These are phyloP conservation scores for Botrytis cinerea DNA, from an alignment of 2,329 filamentous ascomycete genomes.

Conservation along the genomic window DNA sequence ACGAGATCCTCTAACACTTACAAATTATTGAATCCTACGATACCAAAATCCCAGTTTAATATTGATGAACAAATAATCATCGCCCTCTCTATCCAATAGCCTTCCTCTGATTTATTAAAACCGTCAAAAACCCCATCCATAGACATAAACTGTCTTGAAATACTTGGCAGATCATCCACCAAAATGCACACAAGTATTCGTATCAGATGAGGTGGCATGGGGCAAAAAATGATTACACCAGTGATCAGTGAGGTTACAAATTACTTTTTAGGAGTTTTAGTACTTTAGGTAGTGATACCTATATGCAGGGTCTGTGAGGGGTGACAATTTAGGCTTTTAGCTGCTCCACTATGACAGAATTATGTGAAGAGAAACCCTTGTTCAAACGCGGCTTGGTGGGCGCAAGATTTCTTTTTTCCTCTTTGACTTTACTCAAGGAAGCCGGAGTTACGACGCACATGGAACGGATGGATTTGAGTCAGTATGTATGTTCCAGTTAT, in stretches of 20 bases:
- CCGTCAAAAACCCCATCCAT: neutral
- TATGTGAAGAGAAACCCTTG: neutral
- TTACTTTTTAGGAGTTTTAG: neutral
- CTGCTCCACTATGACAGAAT: slow-evolving; percentile 21
- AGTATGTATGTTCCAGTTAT: slow-evolving; percentile 7
- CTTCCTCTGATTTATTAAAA: neutral
- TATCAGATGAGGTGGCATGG: slow-evolving; percentile 27
- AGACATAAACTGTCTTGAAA: neutral
- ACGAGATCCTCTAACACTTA: neutral
- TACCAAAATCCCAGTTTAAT: neutral
- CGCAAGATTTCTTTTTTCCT: neutral
- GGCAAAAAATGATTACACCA: neutral
- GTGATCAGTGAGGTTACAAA: slow-evolving; percentile 9
- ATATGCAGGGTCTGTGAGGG: slow-evolving; percentile 23
- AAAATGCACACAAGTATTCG: slow-evolving; percentile 29
- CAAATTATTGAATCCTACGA: neutral
- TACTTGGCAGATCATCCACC: slow-evolving; percentile 31
- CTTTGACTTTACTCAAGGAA: slow-evolving; percentile 5
- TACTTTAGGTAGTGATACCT: slow-evolving; percentile 11
- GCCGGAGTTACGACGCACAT: slow-evolving; percentile 13
- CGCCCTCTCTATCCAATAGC: neutral
- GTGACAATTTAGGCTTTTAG: slow-evolving; percentile 15
- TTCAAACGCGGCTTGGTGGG: slow-evolving; percentile 20
- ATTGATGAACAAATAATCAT: neutral
- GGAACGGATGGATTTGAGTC: slow-evolving; percentile 9